phyloP scores from a whole-genome alignment of 352 stramenopile species.

The Phytophthora tubulina region DNA sequence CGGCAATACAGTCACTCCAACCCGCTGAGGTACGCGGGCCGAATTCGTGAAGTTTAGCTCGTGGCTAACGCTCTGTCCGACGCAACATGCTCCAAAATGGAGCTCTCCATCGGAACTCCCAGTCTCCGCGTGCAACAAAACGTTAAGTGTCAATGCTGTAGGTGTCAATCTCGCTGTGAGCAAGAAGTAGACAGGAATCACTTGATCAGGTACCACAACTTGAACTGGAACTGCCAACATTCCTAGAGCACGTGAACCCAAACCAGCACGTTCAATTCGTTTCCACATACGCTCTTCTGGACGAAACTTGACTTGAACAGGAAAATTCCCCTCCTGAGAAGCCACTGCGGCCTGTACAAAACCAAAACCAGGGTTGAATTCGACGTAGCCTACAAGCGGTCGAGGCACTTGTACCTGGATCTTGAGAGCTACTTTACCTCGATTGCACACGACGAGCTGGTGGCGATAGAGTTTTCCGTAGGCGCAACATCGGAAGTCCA shows the following conservation, averaged over 20 bases:
- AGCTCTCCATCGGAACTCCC: conserved; percentile 17
- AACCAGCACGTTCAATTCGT: conserved; percentile 50
- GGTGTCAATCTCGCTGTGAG: conserved; percentile 46
- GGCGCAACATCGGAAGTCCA: conserved; percentile 89
- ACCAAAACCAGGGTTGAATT: conserved; percentile 88
- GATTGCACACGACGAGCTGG: conserved; percentile 84
- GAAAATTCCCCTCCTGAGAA: conserved; percentile 49
- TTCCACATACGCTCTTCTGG: conserved; percentile 60
- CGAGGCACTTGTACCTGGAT: conserved; percentile 80
- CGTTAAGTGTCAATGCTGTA: conserved; percentile 13
- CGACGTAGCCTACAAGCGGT: conserved; percentile 62
- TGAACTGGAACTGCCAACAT: conserved; percentile 58
- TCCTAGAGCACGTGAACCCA: conserved; percentile 47
- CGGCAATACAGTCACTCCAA: conserved; percentile 40
- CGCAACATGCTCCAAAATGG: conserved; percentile 48
- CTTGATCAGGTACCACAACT: conserved; percentile 72
- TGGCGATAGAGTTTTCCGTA: conserved; percentile 90
- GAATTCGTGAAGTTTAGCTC: conserved; percentile 44
- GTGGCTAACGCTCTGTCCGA: conserved; percentile 51
- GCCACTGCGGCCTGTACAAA: conserved; percentile 76
- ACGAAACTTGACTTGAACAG: conserved; percentile 78
- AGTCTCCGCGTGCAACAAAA: conserved; percentile 19
- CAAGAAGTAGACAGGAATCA: conserved; percentile 52
- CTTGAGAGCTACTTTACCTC: conserved; percentile 89
- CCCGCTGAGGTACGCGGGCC: conserved; percentile 46